Evolutionary conservation across 139 green algal genomes (phyloP), one percentile per base, ranked within the genome.

Genomic region (Edaphochlamys debaryana): DNA sequence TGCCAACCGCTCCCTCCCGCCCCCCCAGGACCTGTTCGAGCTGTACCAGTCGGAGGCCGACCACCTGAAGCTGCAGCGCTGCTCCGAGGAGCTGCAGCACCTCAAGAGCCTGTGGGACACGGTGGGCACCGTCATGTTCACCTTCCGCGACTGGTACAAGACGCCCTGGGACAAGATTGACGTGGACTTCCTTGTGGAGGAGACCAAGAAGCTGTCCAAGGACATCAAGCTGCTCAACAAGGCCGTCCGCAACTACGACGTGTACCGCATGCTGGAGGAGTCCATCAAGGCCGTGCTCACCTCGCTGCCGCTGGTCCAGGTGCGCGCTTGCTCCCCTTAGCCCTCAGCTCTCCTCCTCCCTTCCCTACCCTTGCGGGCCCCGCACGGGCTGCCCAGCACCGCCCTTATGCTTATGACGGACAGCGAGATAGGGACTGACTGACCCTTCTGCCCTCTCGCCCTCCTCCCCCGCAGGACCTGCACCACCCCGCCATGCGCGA

Each of bases 81-180:
- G 95, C 89, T 84, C 79, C 80, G 95, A 98, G 89, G 95, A 98
- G 89, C 87, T 98, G 54, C 62, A 82, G 27, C 91, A 96, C 85
- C 91, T 98, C 13, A 98, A 97, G 89, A 78, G 74, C 15, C 79
- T 97, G 30, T 98, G 95, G 95, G 95, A 98, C 87, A 94, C 91
- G 87, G 88, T 94, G 13, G 90, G 79, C 27, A 86, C 85, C 1
- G 95, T 98, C 30, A 92, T 98, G 89, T 94, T 91, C 90, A 97
- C 91, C 0, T 98, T 96, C 85, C 85, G 79, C 8, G 93, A 94
- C 71, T 98, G 95, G 95, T 92, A 94, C 84, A 92, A 91, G 82
- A 97, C 93, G 22, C 89, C 90, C 11, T 98, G 95, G 95, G 94
- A 95, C 85, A 93, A 92, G 50, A 97, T 98, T 67, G 92, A 98